phyloP scores from a whole-genome alignment of 345 rosid genomes.

The Arabidopsis thaliana region DNA sequence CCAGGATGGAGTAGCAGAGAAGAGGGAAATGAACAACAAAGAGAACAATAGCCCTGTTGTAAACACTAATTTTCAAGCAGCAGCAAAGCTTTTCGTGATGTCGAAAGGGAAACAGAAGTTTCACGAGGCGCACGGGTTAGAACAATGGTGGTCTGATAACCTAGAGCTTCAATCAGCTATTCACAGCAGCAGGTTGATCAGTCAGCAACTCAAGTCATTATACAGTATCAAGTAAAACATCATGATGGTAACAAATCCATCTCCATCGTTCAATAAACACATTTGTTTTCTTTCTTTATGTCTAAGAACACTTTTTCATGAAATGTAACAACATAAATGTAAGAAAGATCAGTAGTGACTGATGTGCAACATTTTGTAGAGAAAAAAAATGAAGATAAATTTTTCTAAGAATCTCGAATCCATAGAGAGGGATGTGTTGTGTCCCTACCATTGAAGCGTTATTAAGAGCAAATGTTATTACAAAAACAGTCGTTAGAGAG shows the following conservation, averaged over 20 bases:
- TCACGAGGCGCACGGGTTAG: conserved; percentile 89
- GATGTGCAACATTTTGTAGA: conserved; percentile 19
- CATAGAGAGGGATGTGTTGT: neutral
- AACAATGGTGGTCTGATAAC: conserved; percentile 99
- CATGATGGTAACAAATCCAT: conserved; percentile 12
- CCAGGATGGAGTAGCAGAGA: conserved; percentile 53
- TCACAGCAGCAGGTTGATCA: conserved; percentile 76
- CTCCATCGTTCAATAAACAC: conserved; percentile 25
- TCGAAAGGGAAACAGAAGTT: conserved; percentile 95
- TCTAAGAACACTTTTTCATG: conserved; percentile 2
- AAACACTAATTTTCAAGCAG: conserved; percentile 49
- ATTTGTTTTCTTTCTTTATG: neutral
- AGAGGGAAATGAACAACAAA: conserved; percentile 31
- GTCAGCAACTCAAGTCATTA: conserved; percentile 88
- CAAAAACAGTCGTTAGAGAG: conserved; percentile 20
- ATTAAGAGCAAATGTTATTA: neutral
- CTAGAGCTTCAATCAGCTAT: conserved; percentile 69
- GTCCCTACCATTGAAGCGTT: neutral
- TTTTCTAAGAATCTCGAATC: neutral
- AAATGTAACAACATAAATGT: conserved; percentile 26
- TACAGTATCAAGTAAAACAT: conserved; percentile 50
- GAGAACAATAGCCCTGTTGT: conserved; percentile 53
- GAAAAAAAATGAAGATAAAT: neutral
- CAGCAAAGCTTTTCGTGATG: conserved; percentile 88
- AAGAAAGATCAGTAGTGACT: conserved; percentile 25